These are phyloP conservation scores for Panus rudis DNA, from an alignment of 768 basidiomycete species.

Conservation along the genomic window DNA sequence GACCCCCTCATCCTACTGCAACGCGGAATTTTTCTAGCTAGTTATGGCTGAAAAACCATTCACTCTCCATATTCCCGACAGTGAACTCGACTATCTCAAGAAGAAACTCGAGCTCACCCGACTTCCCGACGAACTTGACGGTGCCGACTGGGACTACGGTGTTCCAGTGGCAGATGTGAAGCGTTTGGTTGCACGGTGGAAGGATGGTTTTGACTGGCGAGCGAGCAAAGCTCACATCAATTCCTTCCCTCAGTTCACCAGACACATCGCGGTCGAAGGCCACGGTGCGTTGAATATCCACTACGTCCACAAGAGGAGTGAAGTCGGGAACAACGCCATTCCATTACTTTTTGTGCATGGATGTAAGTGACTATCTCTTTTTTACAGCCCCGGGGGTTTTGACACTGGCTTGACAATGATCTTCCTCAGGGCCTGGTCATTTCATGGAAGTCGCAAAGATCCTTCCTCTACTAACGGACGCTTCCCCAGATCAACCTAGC, in stretches of 20 bases:
- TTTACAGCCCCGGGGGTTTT: background rate
- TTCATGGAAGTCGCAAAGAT: constrained; percentile 54
- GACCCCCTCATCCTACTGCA: too few relatives aligned
- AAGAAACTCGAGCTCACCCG: constrained; percentile 40
- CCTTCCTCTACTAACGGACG: constrained; percentile 41
- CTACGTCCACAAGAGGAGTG: constrained; percentile 50
- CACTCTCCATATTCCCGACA: constrained; percentile 39
- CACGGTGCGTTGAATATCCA: constrained; percentile 47
- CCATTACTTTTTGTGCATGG: constrained; percentile 61
- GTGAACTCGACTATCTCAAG: constrained; percentile 31
- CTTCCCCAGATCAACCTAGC: constrained; percentile 35
- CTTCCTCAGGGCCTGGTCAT: constrained; percentile 48
- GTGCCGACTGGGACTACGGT: constrained; percentile 21
- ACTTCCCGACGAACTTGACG: constrained; percentile 43
- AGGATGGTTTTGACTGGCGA: constrained; percentile 49
- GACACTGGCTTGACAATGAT: background rate
- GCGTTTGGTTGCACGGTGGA: constrained; percentile 44
- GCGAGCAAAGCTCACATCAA: constrained; percentile 46
- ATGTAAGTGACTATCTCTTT: constrained; percentile 27
- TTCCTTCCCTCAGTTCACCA: constrained; percentile 47
- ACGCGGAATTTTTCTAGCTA: too few relatives aligned
- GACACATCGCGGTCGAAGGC: constrained; percentile 40
- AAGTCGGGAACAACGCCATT: constrained; percentile 32
- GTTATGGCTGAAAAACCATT: constrained; percentile 40
- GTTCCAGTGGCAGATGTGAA: constrained; percentile 40